Evolutionary conservation across 768 basidiomycete species (phyloP), one percentile per base, ranked within the genome.

Genomic region (Lactarius akahatsu): DNA sequence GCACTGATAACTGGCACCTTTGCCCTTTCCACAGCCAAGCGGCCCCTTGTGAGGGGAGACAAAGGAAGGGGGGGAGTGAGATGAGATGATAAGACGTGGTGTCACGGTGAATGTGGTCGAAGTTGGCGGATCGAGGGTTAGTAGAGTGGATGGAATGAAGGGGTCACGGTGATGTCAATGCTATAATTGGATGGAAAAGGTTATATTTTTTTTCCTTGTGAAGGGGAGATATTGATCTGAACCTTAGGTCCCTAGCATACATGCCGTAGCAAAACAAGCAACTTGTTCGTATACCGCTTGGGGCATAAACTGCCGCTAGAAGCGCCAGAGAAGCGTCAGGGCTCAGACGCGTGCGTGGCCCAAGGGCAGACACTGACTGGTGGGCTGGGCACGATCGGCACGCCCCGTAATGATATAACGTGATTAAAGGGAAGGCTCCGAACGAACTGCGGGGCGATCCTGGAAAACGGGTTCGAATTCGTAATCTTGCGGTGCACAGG

Each of bases 231-330:
- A 10, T 26, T 52, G 50, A 52, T 52, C 50, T 52, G 50, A 57
- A 66, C 63, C 64, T 64, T 59, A 52, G 66, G 64, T 13, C 41
- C 20, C 9, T 32, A n/a, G 54, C 26, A n/a, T n/a, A n/a, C n/a
- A 11, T 1, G 18, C 8, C 15, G 34, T 26, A 6, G 34, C 8
- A 23, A 50, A 50, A 26, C 11, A 50, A 50, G 20, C 4, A 20
- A 11, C 10, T 34, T n/a, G 26, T 40, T 54, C 26, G 56, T 57
- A 28, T 62, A 7, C 65, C 65, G 4, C 47, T 62, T 66, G 41
- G 61, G 65, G 65, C 8, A 66, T 54, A 66, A 66, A 62, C 47
- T 40, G 23, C 65, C 65, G 38, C 57, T 15, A 40, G 28, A 60
- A 28, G 59, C 52, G 64, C 64, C 34, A 32, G 16, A 47, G 50